Evolutionary conservation across 2,329 filamentous ascomycete species (phyloP).

Genomic region (Fusarium vanettenii): DNA sequence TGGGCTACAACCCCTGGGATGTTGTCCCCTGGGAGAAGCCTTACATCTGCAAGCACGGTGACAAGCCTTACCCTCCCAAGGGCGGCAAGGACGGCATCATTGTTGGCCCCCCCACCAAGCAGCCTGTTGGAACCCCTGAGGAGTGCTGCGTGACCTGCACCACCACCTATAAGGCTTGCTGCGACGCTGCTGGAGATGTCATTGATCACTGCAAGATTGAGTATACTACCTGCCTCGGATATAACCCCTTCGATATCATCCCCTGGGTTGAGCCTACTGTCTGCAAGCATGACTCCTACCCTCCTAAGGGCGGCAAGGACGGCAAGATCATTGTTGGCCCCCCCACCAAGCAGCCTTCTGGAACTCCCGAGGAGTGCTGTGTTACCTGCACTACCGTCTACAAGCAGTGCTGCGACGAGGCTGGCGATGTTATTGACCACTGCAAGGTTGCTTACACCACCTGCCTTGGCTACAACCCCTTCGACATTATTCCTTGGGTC

Average conservation of each 20-base stretch:
- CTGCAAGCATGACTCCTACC: slow-evolving; percentile 14
- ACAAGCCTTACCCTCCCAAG: not conserved
- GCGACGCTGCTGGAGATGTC: slow-evolving; percentile 20
- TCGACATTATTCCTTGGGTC: slow-evolving; percentile 10
- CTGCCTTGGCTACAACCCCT: slow-evolving; percentile 33
- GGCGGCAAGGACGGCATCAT: not conserved
- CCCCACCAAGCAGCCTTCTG: not conserved
- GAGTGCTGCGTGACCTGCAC: slow-evolving; percentile 3
- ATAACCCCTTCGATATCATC: slow-evolving; percentile 19
- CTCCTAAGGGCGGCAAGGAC: not conserved
- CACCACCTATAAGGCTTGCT: slow-evolving; percentile 24
- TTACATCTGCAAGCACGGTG: slow-evolving; percentile 21
- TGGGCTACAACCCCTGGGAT: slow-evolving; percentile 22
- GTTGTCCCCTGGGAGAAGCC: slow-evolving; percentile 20
- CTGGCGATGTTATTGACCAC: slow-evolving; percentile 18
- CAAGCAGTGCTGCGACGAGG: slow-evolving; percentile 24
- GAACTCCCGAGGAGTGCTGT: slow-evolving; percentile 10
- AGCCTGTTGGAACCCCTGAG: not conserved
- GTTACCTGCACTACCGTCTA: slow-evolving; percentile 7
- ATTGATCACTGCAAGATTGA: slow-evolving; percentile 23
- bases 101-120: not conserved
- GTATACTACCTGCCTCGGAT: slow-evolving; percentile 28
- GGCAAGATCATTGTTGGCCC: not conserved
- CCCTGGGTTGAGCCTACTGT: slow-evolving; percentile 27
- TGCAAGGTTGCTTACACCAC: slow-evolving; percentile 26